Conservation (phyloP, 2,329 filamentous ascomycete species). For the Clarireedia paspali region DNA sequence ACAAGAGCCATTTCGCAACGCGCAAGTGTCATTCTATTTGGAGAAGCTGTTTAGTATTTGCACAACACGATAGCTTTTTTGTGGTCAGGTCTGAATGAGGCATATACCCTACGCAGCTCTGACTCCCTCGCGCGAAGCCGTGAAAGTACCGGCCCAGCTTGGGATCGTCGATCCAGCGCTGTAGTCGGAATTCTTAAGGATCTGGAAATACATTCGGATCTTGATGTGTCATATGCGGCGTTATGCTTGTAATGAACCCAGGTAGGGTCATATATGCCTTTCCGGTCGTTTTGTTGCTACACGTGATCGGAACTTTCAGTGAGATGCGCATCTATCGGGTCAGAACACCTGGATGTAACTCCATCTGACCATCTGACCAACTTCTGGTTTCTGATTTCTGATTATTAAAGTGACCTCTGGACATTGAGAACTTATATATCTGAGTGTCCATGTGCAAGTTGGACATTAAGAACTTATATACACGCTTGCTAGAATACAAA, state of each 20-base stretch:
- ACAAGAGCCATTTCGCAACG: background rate
- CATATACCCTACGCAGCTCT: background rate
- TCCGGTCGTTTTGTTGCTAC: background rate
- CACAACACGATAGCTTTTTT: too few species aligned
- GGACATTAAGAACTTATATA: too few species aligned
- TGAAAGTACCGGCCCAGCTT: constrained; percentile 1
- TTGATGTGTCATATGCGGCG: constrained; percentile 30
- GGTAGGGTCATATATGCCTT: background rate
- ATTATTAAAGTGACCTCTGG: too few species aligned
- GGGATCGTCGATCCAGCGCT: constrained; percentile 36
- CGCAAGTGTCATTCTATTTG: background rate
- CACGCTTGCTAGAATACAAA: too few species aligned
- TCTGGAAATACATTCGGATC: constrained; percentile 36
- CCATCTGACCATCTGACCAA: too few species aligned
- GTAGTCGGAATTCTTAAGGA: constrained; percentile 36
- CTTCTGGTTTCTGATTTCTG: too few species aligned
- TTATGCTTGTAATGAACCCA: background rate
- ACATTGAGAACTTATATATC: too few species aligned
- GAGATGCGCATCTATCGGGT: background rate
- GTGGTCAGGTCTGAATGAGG: too few species aligned
- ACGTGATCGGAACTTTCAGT: background rate
- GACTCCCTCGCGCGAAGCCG: background rate
- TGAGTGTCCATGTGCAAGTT: too few species aligned
- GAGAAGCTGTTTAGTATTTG: too few species aligned
- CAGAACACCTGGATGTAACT: background rate